Base-by-base conservation (phyloP, 1,284 basidiomycete species). In the Irpex lacteus region DNA sequence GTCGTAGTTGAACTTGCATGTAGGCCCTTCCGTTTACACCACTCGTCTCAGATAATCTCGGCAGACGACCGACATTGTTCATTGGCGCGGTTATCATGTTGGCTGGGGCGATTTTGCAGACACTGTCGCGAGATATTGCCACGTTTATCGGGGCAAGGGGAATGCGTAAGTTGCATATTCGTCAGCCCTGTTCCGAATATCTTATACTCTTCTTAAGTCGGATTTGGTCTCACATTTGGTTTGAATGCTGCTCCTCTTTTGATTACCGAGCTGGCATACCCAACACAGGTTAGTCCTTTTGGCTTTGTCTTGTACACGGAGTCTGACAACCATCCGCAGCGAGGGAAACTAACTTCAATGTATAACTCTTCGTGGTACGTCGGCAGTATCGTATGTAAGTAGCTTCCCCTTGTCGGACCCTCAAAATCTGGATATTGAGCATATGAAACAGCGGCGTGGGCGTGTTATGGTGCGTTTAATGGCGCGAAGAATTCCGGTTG, bases 231-330 rank as follows among this genome's bases (percentile, higher is more conserved):
- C 18, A 79, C 83, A 1, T 86, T 89, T 69, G 84, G 83, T 60
- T 75, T 82, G 54, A 89, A 86, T 68, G 83, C 87, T 7, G 84
- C 84, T 0, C 89, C 89, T 2, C 75, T 90, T 53, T 77, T 91
- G 38, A 82, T 91, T 61, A 85, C 87, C 52, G 90, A 92, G 75
- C 75, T 91, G 8, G 83, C 89, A 5, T 91, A 91, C 76, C 90
- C 88, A 26, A 89, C 88, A 8, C 88, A 89, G 70, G 85, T 85
- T 66, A 65, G 78, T 47, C 19, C 11, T 9, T 8, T 13, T 26
- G 40, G 37, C 60, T 7, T 19, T 36, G 5, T 36, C 13, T 44
- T 18, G 34, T 52, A 11, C 18, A 36, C 34, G 34, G 15, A 50
- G 50, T 52, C 37, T 21, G 18, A 60, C 18, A 5, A 63, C 44